These are phyloP conservation scores for Cymbomonas tetramitiformis DNA, from an alignment of 139 green algal genomes.

Conservation along the genomic window DNA sequence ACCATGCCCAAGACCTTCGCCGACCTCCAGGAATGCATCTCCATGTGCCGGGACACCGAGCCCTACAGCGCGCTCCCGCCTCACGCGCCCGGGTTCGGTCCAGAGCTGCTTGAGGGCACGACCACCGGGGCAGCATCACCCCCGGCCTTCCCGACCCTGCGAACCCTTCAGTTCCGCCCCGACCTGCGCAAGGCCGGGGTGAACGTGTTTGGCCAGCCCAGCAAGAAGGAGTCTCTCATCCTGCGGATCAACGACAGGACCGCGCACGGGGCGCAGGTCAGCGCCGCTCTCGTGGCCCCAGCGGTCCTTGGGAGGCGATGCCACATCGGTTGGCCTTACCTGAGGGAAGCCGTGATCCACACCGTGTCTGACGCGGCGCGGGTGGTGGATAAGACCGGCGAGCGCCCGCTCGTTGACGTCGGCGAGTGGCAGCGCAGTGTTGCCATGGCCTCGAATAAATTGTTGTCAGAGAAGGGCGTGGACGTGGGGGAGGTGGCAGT, in stretches of 20 bases:
- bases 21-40: slow-evolving; percentile 10
- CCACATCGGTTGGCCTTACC: slow-evolving; percentile 76
- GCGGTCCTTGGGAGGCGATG: slow-evolving; percentile 46
- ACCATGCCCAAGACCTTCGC: slow-evolving; percentile 47
- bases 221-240: slow-evolving; percentile 61
- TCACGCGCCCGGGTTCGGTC: slow-evolving; percentile 44
- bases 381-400: not conserved
- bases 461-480: slow-evolving; percentile 31
- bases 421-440: not conserved
- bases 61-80: slow-evolving; percentile 9
- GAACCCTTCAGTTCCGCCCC: slow-evolving; percentile 34
- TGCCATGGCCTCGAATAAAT: not conserved
- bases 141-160: slow-evolving; percentile 55
- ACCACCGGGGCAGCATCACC: slow-evolving; percentile 33
- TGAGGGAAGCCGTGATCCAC: slow-evolving; percentile 35
- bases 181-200: slow-evolving; percentile 43
- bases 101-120: slow-evolving; percentile 43
- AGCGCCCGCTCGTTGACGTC: not conserved
- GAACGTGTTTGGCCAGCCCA: slow-evolving; percentile 62
- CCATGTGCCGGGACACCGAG: not conserved
- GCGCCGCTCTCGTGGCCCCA: slow-evolving; percentile 22
- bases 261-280: not conserved
- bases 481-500: slow-evolving; percentile 35
- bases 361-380: slow-evolving; percentile 15
- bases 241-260: slow-evolving; percentile 38